These are phyloP conservation scores for Aciculoconidium aculeatum DNA, from an alignment of 805 yeast genomes.

Conservation along the genomic window DNA sequence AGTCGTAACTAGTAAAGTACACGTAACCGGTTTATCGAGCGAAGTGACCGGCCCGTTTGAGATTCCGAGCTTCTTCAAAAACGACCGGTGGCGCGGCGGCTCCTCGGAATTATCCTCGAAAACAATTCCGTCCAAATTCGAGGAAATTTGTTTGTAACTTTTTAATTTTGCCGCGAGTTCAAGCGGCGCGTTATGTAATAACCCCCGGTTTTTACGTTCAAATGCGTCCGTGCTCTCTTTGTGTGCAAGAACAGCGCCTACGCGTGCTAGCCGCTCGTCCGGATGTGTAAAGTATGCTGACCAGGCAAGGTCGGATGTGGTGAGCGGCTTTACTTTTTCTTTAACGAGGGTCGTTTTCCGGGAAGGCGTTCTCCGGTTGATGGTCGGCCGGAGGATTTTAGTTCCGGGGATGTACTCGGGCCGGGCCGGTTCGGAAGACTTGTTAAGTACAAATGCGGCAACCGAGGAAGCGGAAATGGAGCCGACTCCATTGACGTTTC, in stretches of 20 bases:
- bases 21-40: slow-evolving; percentile 35
- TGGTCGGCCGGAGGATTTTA: slow-evolving; percentile 47
- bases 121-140: too few relatives aligned
- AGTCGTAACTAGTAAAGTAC: slow-evolving; percentile 54
- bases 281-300: slow-evolving; percentile 43
- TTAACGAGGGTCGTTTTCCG: slow-evolving; percentile 10
- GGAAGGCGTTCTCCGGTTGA: slow-evolving; percentile 28
- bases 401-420: slow-evolving; percentile 57
- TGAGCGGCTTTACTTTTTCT: slow-evolving; percentile 37
- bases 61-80: slow-evolving; percentile 17
- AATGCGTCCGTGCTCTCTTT: slow-evolving; percentile 42
- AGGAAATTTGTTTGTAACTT: too few relatives aligned
- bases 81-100: slow-evolving; percentile 9
- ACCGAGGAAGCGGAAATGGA: slow-evolving; percentile 36
- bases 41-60: slow-evolving; percentile 11
- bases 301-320: slow-evolving; percentile 57
- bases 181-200: slow-evolving; percentile 54
- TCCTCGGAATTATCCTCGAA: neutral
- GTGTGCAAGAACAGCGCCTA: slow-evolving; percentile 45
- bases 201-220: slow-evolving; percentile 54
- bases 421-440: neutral
- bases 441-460: slow-evolving; percentile 34
- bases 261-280: slow-evolving; percentile 56
- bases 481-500: too few relatives aligned
- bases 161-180: slow-evolving; percentile 28